Base-by-base conservation (phyloP, 805 yeast genomes). In the Lipomyces kockii region DNA sequence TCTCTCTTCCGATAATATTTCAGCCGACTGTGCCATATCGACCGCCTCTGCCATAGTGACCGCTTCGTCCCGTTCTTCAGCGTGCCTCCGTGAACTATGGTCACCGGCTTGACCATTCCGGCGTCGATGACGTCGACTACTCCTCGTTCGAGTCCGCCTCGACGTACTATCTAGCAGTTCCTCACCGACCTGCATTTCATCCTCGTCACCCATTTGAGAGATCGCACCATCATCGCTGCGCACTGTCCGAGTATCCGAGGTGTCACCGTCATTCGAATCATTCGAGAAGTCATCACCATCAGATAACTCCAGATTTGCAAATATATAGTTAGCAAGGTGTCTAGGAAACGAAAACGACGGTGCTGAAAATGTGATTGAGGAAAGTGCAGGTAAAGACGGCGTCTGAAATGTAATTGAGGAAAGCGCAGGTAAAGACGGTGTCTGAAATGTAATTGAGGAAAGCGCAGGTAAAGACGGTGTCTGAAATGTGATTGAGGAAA, bases 271-370 rank as follows among this genome's bases (percentile, higher is more conserved):
- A 35, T 35, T 54, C 27, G 25, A 49, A 32, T 53, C 64, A 54
- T 20, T 25, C 17, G 39, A 46, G 5, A 34, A 25, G 52, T 57
- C 46, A 17, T 35, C 54, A 20, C 58, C 69, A 1, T 32, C 60
- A 17, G 25, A 58, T 11, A 49, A 51, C 8, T 65, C 66, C 29
- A 25, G 32, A 17, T 22, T 51, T 14, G 69, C 53, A 52, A 68
- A 68, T n/a, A 68, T 34, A 43, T 65, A 68, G 46, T 68, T 65
- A 6, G 69, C 71, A 46, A 65, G 32, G 14, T 68, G 66, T 35
- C 68, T 62, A 20, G 71, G 60, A 37, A 68, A 68, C 14, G 66
- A 64, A 35, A 66, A 64, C 34, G 66, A 61, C n/a, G 56, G 60
- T 5, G 62, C 17, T 34, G 35, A 22, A 52, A 61, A 35, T 37